Conservation (phyloP, 169 alveolate species). For the Plasmodium inui region DNA sequence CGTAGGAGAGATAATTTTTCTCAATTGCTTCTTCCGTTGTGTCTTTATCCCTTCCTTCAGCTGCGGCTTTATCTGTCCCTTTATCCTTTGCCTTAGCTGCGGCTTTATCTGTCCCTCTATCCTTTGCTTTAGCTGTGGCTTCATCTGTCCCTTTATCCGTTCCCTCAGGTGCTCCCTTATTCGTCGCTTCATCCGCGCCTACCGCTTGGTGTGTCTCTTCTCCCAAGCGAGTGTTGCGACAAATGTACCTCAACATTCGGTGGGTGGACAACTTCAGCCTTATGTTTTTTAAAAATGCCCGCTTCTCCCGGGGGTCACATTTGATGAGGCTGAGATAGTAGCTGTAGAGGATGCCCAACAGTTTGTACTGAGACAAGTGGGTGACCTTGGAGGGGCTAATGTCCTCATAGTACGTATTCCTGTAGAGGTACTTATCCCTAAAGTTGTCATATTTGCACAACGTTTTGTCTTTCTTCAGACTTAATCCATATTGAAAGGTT, state of each 20-base stretch:
- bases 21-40: background rate
- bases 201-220: background rate
- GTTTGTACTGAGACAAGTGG: constrained; percentile 87
- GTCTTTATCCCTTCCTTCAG: background rate
- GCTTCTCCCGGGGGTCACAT: constrained; percentile 34
- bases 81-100: background rate
- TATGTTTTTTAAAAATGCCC: constrained; percentile 68
- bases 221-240: background rate
- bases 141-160: background rate
- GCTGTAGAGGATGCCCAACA: constrained; percentile 81
- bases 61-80: background rate
- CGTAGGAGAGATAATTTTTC: constrained; percentile 34
- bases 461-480: constrained; percentile 57
- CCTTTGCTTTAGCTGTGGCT: background rate
- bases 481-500: constrained; percentile 76
- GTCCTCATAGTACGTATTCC: constrained; percentile 83
- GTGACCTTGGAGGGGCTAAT: constrained; percentile 87
- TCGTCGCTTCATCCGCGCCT: background rate
- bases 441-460: background rate
- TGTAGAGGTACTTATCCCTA: constrained; percentile 78
- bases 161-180: background rate
- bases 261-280: constrained; percentile 65
- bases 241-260: constrained; percentile 51
- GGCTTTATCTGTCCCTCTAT: background rate
- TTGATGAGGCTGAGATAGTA: constrained; percentile 74